Percentiles rank a stretch among this genome's conserved stretches.
Conservation (phyloP, 805 yeast species). For the Yarrowia sp. region DNA sequence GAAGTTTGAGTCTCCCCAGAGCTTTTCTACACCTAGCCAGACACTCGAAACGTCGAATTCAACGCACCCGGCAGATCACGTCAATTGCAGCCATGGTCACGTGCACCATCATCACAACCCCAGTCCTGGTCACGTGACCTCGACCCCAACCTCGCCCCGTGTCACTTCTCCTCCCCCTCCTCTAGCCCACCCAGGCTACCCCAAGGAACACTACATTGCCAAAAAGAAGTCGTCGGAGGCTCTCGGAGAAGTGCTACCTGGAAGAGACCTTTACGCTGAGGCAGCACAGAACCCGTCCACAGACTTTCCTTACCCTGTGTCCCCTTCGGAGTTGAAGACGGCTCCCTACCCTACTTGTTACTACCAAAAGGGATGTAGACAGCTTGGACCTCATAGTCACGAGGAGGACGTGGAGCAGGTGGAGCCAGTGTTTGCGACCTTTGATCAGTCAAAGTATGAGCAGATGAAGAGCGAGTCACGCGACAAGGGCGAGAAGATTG, state of each 20-base stretch:
- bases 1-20: background rate
- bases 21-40: background rate
- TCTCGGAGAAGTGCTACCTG: background rate
- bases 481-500: background rate
- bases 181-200: conserved; percentile 17
- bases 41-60: background rate
- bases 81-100: conserved; percentile 8
- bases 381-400: conserved; percentile 11
- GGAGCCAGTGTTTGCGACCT: background rate
- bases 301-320: conserved; percentile 4
- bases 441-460: conserved; percentile 6
- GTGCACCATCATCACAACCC: background rate
- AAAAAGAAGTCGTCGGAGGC: conserved; percentile 1
- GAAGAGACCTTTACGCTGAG: background rate
- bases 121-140: background rate
- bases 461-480: conserved; percentile 1
- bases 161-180: conserved; percentile 10
- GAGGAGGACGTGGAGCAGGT: background rate
- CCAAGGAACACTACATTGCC: conserved; percentile 13
- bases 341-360: conserved; percentile 28
- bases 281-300: background rate
- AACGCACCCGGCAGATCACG: conserved; percentile 21
- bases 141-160: background rate
- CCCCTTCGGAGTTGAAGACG: background rate
- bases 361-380: background rate